phyloP scores from a whole-genome alignment of 2,329 filamentous ascomycete species.

The Pseudogymnoascus verrucosus region DNA sequence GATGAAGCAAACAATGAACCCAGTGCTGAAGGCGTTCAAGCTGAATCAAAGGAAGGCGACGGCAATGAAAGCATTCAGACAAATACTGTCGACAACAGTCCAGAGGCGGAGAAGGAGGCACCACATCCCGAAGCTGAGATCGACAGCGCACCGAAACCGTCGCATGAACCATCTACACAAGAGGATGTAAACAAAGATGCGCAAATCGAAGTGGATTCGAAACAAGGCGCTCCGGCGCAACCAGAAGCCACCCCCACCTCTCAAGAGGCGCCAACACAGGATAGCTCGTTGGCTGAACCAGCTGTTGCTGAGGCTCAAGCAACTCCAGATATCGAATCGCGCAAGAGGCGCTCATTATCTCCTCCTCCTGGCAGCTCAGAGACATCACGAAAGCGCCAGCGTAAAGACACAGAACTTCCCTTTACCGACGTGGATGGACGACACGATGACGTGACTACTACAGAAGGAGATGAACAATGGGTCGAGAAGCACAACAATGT shows the following conservation, averaged over 20 bases:
- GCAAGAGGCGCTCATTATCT: conserved; percentile 58
- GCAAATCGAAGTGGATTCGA: conserved; percentile 9
- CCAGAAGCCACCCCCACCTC: conserved; percentile 11
- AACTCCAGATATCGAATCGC: conserved; percentile 52
- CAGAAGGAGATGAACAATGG: conserved; percentile 17
- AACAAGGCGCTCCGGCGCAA: conserved; percentile 5
- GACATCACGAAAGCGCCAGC: conserved; percentile 46
- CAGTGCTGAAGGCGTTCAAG: conserved; percentile 25
- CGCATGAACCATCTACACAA: not conserved
- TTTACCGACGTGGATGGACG: not conserved
- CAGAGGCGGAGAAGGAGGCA: conserved; percentile 10
- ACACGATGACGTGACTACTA: conserved; percentile 12
- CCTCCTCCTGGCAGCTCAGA: conserved; percentile 49
- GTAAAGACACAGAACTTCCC: conserved; percentile 19
- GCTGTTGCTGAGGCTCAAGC: conserved; percentile 23
- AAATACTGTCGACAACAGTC: not conserved
- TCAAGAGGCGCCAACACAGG: conserved; percentile 16
- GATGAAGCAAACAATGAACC: conserved; percentile 34
- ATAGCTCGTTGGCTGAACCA: conserved; percentile 8
- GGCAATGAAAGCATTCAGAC: not conserved
- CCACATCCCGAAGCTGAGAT: not conserved
- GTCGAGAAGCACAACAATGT: conserved; percentile 22
- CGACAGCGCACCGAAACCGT: not conserved
- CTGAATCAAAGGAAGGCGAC: conserved; percentile 7
- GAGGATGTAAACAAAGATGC: not conserved